Evolutionary conservation across 2,329 filamentous ascomycete genomes (phyloP), one percentile per base, ranked within the genome.

Genomic region (Fusarium concolor): DNA sequence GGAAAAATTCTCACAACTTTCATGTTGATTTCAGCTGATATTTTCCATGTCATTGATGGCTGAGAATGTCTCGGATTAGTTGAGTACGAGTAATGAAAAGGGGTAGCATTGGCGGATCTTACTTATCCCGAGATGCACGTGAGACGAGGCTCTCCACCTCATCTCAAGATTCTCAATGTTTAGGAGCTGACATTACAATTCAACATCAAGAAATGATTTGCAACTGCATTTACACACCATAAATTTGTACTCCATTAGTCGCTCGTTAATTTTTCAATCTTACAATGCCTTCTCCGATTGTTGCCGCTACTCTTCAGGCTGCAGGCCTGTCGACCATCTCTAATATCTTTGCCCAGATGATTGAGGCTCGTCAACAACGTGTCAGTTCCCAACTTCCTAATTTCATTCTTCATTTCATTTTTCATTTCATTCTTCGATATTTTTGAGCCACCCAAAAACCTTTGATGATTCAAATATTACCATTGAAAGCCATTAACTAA

Each of bases 301-400:
- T 83, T 46, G 82, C 80, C 63, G 84, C 86, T 53, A 86, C 85
- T 29, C 68, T 87, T 31, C 86, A 87, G 74, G 83, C 86, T 20
- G 80, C 83, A 10, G 75, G 79, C 41, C 79, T 88, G 11, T 86
- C 85, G 22, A 82, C 82, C 8, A 77, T 79, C 17, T 87, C 86
- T 31, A 88, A 88, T 70, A 73, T 87, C 39, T 76, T 86, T 50
- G 86, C 86, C 24, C 86, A 89, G 71, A 76, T 83, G 31, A 82
- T 88, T 67, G 79, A 83, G 38, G 81, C 85, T 17, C 84, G 84
- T 67, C 80, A 81, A 60, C 75, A 80, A n/a, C n/a, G n/a, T n/a
- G n/a, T n/a, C n/a, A n/a, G n/a, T n/a, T n/a, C n/a, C n/a, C n/a
- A n/a, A n/a, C n/a, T n/a, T n/a, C n/a, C n/a, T n/a, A n/a, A n/a